Percentiles rank a stretch among this genome's conserved stretches.
Evolutionary conservation across 257 asterid genomes (phyloP).

Genomic region (Fraxinus quadrangulata): DNA sequence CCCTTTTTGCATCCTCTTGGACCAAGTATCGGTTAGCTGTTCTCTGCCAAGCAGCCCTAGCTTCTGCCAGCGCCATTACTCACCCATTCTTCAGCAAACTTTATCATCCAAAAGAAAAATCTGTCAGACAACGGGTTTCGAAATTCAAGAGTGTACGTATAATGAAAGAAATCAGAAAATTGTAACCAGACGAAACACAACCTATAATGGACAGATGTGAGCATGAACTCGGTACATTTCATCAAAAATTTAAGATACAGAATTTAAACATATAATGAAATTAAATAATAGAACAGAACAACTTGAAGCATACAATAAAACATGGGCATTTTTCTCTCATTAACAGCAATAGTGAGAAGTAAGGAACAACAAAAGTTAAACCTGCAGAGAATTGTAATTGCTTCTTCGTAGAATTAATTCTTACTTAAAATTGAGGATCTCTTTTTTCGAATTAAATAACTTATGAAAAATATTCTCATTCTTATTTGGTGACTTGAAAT

Average conservation of each 20-base stretch:
- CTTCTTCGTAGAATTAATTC: not conserved
- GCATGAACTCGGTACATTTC: not conserved
- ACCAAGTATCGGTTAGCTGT: constrained; percentile 80
- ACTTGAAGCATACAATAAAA: not conserved
- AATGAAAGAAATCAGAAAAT: not conserved
- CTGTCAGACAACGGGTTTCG: not conserved
- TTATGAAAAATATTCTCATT: not conserved
- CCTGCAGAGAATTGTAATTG: not conserved
- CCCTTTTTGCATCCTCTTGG: constrained; percentile 93
- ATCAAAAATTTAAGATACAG: not conserved
- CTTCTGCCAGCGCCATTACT: constrained; percentile 80
- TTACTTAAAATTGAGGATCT: not conserved
- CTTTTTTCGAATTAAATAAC: not conserved
- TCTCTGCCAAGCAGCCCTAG: constrained; percentile 86
- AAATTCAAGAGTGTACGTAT: not conserved
- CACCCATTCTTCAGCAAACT: constrained; percentile 39
- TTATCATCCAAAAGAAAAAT: constrained; percentile 10
- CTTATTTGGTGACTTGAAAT: not conserved
- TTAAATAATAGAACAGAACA: not conserved
- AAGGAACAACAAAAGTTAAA: not conserved
- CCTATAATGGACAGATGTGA: not conserved
- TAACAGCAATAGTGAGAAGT: not conserved
- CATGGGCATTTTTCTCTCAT: not conserved
- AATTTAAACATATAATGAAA: not conserved
- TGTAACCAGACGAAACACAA: not conserved